A percentile compares a stretch with the other conserved stretches of the same genome.
Conservation (phyloP, 1,284 basidiomycete species). For the Pseudozyma hubeiensis region DNA sequence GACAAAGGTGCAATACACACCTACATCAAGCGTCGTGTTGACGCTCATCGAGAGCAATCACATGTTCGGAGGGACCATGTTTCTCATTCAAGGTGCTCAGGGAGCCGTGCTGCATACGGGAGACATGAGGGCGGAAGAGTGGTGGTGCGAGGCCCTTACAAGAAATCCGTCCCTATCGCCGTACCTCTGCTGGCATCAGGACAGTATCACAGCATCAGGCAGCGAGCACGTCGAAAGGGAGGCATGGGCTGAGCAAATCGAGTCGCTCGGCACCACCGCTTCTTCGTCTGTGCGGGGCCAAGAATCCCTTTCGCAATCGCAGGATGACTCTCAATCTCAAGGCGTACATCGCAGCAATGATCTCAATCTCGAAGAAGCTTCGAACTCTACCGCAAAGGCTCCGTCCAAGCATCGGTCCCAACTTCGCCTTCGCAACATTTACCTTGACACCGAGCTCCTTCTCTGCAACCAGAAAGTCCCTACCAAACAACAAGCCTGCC, state of each 20-base stretch:
- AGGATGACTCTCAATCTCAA: conserved; percentile 5
- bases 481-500: conserved; percentile 68
- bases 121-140: conserved; percentile 86
- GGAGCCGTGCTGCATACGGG: conserved; percentile 88
- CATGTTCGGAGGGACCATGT: conserved; percentile 93
- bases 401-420: background rate
- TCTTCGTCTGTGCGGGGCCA: conserved; percentile 6
- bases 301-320: conserved; percentile 15
- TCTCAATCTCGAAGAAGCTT: background rate
- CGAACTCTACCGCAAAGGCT: background rate
- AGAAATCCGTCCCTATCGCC: conserved; percentile 78
- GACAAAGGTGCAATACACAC: conserved; percentile 75
- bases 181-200: conserved; percentile 73
- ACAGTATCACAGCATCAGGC: background rate
- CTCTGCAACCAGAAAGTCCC: conserved; percentile 28
- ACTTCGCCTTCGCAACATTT: conserved; percentile 78
- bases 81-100: conserved; percentile 80
- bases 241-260: conserved; percentile 32
- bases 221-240: background rate
- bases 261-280: conserved; percentile 21
- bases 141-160: conserved; percentile 77
- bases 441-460: conserved; percentile 82
- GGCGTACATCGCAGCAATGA: background rate
- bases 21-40: conserved; percentile 75
- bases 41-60: conserved; percentile 92